These are phyloP conservation scores for Straminergon stramineum DNA, from an alignment of 225 moss, liverwort and hornwort species.

Conservation along the genomic window DNA sequence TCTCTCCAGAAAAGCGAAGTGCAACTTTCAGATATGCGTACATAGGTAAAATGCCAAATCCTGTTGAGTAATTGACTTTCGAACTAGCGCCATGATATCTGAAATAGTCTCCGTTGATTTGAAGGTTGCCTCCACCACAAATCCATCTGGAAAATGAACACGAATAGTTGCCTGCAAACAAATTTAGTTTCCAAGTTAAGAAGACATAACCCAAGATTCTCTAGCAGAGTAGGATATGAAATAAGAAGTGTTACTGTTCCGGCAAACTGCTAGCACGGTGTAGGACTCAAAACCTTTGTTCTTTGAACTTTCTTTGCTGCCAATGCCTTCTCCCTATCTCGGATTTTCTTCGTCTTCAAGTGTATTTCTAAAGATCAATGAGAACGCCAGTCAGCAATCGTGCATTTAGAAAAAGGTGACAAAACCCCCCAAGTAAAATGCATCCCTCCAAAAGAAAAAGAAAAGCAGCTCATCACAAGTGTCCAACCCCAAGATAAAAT, in stretches of 20 bases:
- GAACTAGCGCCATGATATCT: conserved; percentile 62
- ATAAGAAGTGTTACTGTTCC: neutral
- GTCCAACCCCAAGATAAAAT: neutral
- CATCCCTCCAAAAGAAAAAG: neutral
- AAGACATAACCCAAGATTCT: neutral
- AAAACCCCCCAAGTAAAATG: neutral
- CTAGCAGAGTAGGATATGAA: neutral
- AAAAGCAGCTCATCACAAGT: neutral
- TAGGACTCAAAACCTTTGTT: conserved; percentile 47
- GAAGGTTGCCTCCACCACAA: conserved; percentile 71
- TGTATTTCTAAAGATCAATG: conserved; percentile 28
- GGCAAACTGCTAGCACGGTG: neutral
- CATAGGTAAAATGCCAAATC: conserved; percentile 63
- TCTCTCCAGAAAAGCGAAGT: neutral
- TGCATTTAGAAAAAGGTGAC: neutral
- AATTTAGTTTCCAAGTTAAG: neutral
- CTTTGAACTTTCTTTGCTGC: conserved; percentile 53
- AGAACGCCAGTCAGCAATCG: neutral
- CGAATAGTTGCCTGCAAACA: conserved; percentile 68
- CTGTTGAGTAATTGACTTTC: conserved; percentile 56
- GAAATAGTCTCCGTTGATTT: conserved; percentile 63
- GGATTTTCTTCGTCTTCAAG: conserved; percentile 84
- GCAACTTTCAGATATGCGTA: conserved; percentile 16
- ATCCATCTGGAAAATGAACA: conserved; percentile 88
- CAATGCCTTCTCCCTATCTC: conserved; percentile 65